Base-by-base conservation (phyloP, 1,284 basidiomycete species). In the Apiotrichum akiyoshidainum region DNA sequence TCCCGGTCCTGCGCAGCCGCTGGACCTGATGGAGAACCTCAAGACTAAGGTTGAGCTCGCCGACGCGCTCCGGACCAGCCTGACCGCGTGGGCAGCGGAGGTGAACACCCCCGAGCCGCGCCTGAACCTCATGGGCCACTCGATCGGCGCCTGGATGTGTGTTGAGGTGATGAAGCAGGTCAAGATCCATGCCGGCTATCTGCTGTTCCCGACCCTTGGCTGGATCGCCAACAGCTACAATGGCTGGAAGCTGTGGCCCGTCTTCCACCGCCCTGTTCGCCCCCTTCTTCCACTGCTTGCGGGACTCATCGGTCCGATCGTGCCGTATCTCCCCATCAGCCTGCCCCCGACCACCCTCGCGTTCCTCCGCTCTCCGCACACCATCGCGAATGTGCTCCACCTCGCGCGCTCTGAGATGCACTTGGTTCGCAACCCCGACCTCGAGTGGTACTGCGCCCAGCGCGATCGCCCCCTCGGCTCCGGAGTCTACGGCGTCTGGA, bases 341-440 rank as follows among this genome's bases (percentile, higher is more conserved):
- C 58, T 74, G 33, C 72, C 71, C 10, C 31, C 59, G 5, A 67
- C 72, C 0, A 73, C 71, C 6, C 56, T 69, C 17, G 58, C 65
- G 17, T 65, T 79, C 31, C 63, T 79, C 22, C 59, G 60, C 1
- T 72, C 71, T 0, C 68, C 73, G 0, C 58, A 60, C 5, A 71
- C 72, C 6, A 67, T 79, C 26, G 41, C 56, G 2, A 64, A 76
- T 37, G 69, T 70, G 2, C 67, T 79, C 11, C 59, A 59, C 17
- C 67, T 78, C n/a, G 70, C 70, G 8, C 51, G 57, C 16, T 73
- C 72, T 1, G 78, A 79, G 66, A 75, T 79, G 75, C 50, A 58
- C 8, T 44, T 58, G 5, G 77, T 79, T 50, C 53, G 46, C 10
- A 67, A 60, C 7, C 74, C 73, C 1, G 76, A 79, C 59, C 34